Percentiles rank a stretch among this genome's conserved stretches.
Conservation (phyloP, 176 grass and related monocot species). For the Oryza meridionalis region DNA sequence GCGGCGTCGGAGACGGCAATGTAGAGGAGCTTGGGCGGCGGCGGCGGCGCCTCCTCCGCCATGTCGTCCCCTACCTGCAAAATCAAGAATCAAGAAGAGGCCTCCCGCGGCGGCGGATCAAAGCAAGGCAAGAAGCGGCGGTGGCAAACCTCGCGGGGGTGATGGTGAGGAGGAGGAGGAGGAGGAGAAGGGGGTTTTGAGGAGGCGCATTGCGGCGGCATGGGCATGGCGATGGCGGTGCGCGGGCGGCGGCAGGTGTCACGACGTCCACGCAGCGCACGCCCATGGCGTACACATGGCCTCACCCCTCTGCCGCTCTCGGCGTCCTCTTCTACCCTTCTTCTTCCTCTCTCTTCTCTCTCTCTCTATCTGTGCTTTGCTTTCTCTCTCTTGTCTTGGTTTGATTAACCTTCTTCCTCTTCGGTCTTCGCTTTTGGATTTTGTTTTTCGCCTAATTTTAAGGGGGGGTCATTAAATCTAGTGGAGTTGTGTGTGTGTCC, state of each 20-base stretch:
- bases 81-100: slow-evolving; percentile 23
- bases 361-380: background rate
- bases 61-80: slow-evolving; percentile 35
- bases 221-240: slow-evolving; percentile 30
- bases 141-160: slow-evolving; percentile 25
- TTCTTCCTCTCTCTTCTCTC: background rate
- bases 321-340: background rate
- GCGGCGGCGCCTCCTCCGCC: slow-evolving; percentile 33
- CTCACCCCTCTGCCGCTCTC: background rate
- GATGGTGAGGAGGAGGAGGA: background rate
- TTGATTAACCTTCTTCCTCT: background rate
- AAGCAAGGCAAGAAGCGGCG: background rate
- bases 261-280: slow-evolving; percentile 56
- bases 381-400: background rate
- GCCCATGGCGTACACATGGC: slow-evolving; percentile 62
- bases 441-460: background rate
- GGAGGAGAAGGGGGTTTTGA: slow-evolving; percentile 22
- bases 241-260: slow-evolving; percentile 34
- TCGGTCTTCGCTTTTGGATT: background rate
- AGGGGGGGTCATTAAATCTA: slow-evolving; percentile 4
- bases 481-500: background rate
- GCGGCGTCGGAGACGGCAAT: slow-evolving; percentile 72
- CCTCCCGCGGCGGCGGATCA: background rate
- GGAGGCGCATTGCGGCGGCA: slow-evolving; percentile 48
- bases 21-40: slow-evolving; percentile 74